phyloP scores from a whole-genome alignment of 306 rosid species.

The Glycine latifolia region DNA sequence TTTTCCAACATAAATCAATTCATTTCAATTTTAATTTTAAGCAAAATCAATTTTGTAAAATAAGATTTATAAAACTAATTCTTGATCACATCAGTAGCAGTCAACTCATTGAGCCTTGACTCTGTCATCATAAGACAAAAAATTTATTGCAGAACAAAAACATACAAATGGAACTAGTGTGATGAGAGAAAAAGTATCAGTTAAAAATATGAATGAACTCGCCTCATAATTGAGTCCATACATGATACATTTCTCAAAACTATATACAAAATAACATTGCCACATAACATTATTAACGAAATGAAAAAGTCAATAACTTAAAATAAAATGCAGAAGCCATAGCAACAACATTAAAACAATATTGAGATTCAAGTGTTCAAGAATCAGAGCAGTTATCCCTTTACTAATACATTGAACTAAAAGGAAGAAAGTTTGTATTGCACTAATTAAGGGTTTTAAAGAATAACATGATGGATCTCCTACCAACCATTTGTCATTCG shows the following conservation, averaged over 20 bases:
- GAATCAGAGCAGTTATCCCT: not conserved
- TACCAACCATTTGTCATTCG: constrained; percentile 1
- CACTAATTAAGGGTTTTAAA: not conserved
- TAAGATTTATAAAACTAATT: not conserved
- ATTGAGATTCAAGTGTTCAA: not conserved
- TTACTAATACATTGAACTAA: not conserved
- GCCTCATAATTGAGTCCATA: not conserved
- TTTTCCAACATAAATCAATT: not conserved
- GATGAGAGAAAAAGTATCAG: not conserved
- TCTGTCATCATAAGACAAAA: not conserved
- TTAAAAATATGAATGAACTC: not conserved
- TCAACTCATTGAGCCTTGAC: not conserved
- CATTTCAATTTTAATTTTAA: not conserved
- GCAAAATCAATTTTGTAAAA: not conserved
- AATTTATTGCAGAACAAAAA: not conserved
- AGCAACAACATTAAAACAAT: not conserved
- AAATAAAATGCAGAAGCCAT: not conserved
- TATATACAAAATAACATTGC: not conserved
- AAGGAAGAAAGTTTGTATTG: not conserved
- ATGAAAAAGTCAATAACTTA: not conserved
- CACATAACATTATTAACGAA: not conserved
- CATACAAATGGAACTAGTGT: not conserved
- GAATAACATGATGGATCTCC: constrained; percentile 14
- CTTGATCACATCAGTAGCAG: not conserved
- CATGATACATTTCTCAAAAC: not conserved